Percentiles rank a stretch among this genome's conserved stretches.
phyloP scores from a whole-genome alignment of 768 basidiomycete genomes.

The Lactarius vividus region DNA sequence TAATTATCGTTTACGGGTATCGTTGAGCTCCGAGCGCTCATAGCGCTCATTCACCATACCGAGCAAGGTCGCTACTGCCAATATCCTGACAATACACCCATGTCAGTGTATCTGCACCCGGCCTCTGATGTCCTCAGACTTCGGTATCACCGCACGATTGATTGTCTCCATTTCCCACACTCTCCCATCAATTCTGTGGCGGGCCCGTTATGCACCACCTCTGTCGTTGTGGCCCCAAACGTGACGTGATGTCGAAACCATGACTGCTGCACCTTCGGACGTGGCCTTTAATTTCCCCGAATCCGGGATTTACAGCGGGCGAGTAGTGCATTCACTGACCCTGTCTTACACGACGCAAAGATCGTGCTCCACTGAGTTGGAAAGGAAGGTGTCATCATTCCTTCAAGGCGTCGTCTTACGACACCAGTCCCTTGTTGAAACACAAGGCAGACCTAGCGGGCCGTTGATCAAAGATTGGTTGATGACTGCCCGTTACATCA shows the following conservation, averaged over 20 bases:
- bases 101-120: not conserved
- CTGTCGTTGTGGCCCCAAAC: not conserved
- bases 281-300: not conserved
- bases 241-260: not conserved
- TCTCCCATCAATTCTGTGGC: not conserved
- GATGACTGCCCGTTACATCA: not conserved
- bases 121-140: not conserved
- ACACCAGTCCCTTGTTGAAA: not conserved
- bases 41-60: not conserved
- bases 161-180: constrained; percentile 2
- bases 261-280: not conserved
- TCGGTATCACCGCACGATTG: constrained; percentile 1
- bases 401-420: not conserved
- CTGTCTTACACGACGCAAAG: not conserved
- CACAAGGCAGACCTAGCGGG: not conserved
- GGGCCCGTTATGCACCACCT: not conserved
- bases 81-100: not conserved
- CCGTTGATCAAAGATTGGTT: not conserved
- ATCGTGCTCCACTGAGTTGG: not conserved
- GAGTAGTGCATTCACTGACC: not conserved
- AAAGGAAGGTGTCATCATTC: not conserved
- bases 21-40: not conserved
- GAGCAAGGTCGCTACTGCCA: not conserved
- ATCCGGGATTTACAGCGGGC: not conserved
- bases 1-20: not conserved